phyloP scores from a whole-genome alignment of 371 early-diverging fungal species.

The Mortierella sp. region DNA sequence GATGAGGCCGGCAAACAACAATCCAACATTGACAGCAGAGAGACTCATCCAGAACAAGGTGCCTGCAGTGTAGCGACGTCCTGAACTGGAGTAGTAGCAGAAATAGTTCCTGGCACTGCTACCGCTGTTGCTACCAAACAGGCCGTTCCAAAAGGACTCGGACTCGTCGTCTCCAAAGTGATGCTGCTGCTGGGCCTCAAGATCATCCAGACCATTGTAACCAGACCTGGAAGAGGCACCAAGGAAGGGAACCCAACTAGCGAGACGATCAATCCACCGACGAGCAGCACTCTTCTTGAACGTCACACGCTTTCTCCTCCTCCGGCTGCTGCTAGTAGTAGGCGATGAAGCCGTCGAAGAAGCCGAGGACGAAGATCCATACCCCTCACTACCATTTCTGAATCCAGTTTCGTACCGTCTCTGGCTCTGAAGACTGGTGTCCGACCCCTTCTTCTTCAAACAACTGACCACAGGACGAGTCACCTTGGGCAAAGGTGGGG shows the following conservation, averaged over 20 bases:
- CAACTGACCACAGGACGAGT: conserved; percentile 52
- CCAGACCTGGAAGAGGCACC: neutral
- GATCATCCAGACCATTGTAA: neutral
- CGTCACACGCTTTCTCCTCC: conserved; percentile 34
- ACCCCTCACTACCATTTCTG: conserved; percentile 23
- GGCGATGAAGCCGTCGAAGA: conserved; percentile 4
- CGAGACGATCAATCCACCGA: conserved; percentile 16
- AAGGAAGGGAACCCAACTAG: conserved; percentile 24
- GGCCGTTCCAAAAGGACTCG: conserved; percentile 9
- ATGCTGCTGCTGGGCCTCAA: conserved; percentile 22
- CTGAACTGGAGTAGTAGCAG: neutral
- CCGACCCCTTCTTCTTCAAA: conserved; percentile 42
- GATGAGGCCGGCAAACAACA: conserved; percentile 46
- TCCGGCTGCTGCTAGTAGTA: neutral
- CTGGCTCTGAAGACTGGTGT: conserved; percentile 25
- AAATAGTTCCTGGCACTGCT: neutral
- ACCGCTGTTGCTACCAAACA: too few relatives aligned
- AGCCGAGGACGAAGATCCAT: conserved; percentile 28
- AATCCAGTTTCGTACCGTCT: conserved; percentile 5
- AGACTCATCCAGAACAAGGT: conserved; percentile 37
- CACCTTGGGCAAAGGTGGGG: conserved; percentile 14
- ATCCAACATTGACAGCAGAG: conserved; percentile 21
- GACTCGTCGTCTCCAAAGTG: neutral
- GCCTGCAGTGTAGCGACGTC: neutral
- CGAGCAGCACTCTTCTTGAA: conserved; percentile 33